Evolutionary conservation across 1,284 basidiomycete genomes (phyloP).

Genomic region (Papiliotrema laurentii): DNA sequence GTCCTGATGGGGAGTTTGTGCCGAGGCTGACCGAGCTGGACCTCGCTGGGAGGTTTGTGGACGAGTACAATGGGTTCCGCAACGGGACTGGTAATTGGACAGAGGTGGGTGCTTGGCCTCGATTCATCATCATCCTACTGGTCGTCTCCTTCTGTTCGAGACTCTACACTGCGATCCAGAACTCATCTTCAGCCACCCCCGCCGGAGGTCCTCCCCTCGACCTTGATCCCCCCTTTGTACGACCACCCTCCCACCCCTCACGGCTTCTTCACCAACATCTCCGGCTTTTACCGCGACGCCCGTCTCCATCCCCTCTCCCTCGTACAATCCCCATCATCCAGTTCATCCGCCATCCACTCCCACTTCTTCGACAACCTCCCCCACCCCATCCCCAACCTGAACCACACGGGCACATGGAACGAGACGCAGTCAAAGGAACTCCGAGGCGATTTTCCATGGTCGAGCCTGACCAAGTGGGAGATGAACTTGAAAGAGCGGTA

Average conservation of each 20-base stretch:
- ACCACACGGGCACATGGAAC: conserved; percentile 30
- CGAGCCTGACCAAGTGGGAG: conserved; percentile 25
- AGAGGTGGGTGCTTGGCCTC: conserved; percentile 27
- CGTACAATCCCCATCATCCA: too few relatives aligned
- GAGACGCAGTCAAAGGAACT: conserved; percentile 30
- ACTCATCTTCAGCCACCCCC: conserved; percentile 17
- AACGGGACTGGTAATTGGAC: conserved; percentile 39
- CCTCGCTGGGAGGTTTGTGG: conserved; percentile 18
- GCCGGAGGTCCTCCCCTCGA: conserved; percentile 21
- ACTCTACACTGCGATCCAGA: background rate
- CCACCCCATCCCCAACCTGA: conserved; percentile 25
- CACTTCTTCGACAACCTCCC: conserved; percentile 28
- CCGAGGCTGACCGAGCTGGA: conserved; percentile 32
- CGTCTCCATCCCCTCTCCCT: conserved; percentile 18
- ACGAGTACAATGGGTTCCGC: conserved; percentile 31
- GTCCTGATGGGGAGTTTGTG: conserved; percentile 34
- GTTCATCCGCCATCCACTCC: background rate
- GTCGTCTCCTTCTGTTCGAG: background rate
- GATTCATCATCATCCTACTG: too few relatives aligned
- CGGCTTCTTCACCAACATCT: conserved; percentile 41
- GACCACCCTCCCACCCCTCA: conserved; percentile 10
- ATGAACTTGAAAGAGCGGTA: conserved; percentile 41
- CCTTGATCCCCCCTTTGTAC: conserved; percentile 30
- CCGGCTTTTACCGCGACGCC: conserved; percentile 44
- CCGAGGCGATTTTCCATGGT: conserved; percentile 40